Conservation (phyloP, 2,329 filamentous ascomycete species). For the Pseudocercospora fijiensis region DNA sequence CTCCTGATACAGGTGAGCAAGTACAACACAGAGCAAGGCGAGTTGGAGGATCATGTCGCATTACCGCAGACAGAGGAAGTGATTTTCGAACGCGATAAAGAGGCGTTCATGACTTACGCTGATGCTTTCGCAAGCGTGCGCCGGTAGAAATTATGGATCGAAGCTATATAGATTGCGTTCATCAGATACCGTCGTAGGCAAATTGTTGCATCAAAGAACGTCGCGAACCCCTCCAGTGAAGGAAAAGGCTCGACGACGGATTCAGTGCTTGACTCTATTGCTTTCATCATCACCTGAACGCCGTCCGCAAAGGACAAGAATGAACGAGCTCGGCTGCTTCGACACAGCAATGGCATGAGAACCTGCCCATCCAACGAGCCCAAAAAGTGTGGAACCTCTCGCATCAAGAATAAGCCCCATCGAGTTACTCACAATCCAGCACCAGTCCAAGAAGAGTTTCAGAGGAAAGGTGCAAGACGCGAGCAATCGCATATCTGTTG, state of each 20-base stretch:
- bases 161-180: conserved; percentile 8
- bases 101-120: neutral
- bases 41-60: neutral
- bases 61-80: too few species aligned
- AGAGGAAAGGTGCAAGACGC: conserved; percentile 26
- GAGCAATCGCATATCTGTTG: conserved; percentile 98
- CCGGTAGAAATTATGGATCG: neutral
- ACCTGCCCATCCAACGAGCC: conserved; percentile 42
- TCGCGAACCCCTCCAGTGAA: conserved; percentile 44
- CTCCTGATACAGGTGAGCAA: neutral
- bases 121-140: neutral
- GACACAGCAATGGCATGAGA: conserved; percentile 58
- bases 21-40: too few species aligned
- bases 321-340: conserved; percentile 62
- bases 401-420: conserved; percentile 99
- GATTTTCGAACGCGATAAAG: neutral
- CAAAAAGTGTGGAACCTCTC: conserved; percentile 66
- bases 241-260: conserved; percentile 43
- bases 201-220: conserved; percentile 36
- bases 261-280: conserved; percentile 99
- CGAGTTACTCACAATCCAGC: conserved; percentile 74
- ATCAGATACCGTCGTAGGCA: conserved; percentile 41
- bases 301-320: conserved; percentile 27
- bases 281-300: conserved; percentile 83
- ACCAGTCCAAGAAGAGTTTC: conserved; percentile 25